Percentiles rank a stretch among this genome's conserved stretches.
Evolutionary conservation across 2,329 filamentous ascomycete genomes (phyloP).

Genomic region (Pseudogymnoascus sp.): DNA sequence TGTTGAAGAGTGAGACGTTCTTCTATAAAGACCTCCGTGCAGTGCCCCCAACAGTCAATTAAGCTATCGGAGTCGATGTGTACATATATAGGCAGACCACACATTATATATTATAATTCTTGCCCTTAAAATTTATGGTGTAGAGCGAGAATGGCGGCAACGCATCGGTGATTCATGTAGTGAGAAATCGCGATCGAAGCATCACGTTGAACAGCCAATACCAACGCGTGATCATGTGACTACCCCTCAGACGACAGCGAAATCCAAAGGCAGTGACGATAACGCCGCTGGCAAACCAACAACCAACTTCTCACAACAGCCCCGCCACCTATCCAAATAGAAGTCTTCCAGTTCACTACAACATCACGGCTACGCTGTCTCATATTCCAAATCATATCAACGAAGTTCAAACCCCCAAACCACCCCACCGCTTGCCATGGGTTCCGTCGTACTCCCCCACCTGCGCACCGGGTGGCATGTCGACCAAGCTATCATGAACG

Average conservation of each 20-base stretch:
- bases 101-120: not conserved
- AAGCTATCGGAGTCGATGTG: not conserved
- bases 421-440: slow-evolving; percentile 30
- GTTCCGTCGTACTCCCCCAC: slow-evolving; percentile 87
- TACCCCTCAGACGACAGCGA: not conserved
- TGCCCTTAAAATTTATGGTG: not conserved
- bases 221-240: not conserved
- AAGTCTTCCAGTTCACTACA: not conserved
- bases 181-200: not conserved
- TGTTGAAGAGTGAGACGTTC: slow-evolving; percentile 44
- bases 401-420: not conserved
- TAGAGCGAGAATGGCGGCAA: not conserved
- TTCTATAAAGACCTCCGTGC: slow-evolving; percentile 50
- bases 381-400: not conserved
- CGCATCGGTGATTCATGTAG: not conserved
- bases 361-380: not conserved
- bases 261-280: slow-evolving; percentile 3
- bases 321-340: not conserved
- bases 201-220: not conserved
- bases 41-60: not conserved
- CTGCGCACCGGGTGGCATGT: slow-evolving; percentile 93
- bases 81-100: not conserved
- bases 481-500: slow-evolving; percentile 82
- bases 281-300: not conserved
- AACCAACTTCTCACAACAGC: not conserved